Evolutionary conservation across 2,329 filamentous ascomycete genomes (phyloP), one percentile per base, ranked within the genome.

Genomic region (Beauveria rudraprayagi): DNA sequence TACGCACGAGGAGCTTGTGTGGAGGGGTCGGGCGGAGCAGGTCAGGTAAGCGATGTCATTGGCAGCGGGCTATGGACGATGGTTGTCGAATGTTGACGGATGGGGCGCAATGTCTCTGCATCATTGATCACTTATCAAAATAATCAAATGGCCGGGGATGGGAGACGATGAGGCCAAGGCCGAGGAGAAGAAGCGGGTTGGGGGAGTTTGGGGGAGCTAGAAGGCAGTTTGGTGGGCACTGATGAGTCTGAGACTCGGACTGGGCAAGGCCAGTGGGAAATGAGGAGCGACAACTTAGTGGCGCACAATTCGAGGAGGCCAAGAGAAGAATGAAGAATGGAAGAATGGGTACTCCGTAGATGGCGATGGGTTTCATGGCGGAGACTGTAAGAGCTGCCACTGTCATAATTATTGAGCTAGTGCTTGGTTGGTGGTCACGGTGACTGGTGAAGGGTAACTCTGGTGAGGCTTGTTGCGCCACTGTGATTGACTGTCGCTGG

Each of bases 181-280:
- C 28, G 19, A 41, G 34, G 37, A 54, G 52, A 55, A 55, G 52
- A 56, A 47, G 54, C 53, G 53, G 53, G 41, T 34, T 56, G 53
- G 53, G 53, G 53, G 24, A 56, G 40, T 34, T 47, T 46, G 26
- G 24, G 11, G 41, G 52, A 44, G 24, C 43, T 47, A 47, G 53
- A 56, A 56, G 54, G 26, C 28, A 19, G 54, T 56, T 56, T 57
- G 44, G 55, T 41, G 44, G 55, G 44, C 55, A 37, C 34, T 37
- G 14, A 37, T 37, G 34, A 37, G 34, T 37, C 34, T 37, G 34
- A 37, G 34, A 37, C 34, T 37, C 34, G 34, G 34, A 37, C 34
- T 37, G 11, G 34, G 34, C 34, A 16, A 16, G 34, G 11, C 34
- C 34, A 28, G 26, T 17, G 26, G 28, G 7, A 51, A 34, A 51